Evolutionary conservation across 2,329 filamentous ascomycete species (phyloP).

Genomic region (Emydomyces testavorans): DNA sequence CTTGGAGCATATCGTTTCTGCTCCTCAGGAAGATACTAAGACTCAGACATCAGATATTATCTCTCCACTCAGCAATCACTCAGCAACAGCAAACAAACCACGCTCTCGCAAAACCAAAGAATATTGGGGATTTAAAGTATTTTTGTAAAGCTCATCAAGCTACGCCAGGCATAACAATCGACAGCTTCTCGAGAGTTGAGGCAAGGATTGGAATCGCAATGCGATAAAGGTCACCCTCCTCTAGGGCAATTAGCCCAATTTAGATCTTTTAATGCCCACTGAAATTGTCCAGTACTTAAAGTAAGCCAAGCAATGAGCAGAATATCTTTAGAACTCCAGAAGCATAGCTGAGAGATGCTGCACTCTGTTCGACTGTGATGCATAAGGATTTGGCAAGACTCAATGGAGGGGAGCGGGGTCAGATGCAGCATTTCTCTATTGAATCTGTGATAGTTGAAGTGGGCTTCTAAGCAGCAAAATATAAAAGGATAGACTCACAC

Average conservation of each 20-base stretch:
- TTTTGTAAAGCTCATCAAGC: not conserved
- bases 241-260: not conserved
- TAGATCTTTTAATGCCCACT: not conserved
- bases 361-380: too few species aligned
- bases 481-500: slow-evolving; percentile 3
- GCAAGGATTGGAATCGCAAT: not conserved
- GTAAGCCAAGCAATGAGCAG: not conserved
- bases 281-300: not conserved
- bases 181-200: not conserved
- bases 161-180: not conserved
- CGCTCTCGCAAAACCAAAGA: not conserved
- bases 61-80: not conserved
- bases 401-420: slow-evolving; percentile 6
- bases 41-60: not conserved
- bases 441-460: not conserved
- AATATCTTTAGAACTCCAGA: not conserved
- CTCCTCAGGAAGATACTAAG: slow-evolving; percentile 3
- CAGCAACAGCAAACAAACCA: not conserved
- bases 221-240: not conserved
- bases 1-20: slow-evolving; percentile 28
- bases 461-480: not conserved
- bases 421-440: not conserved
- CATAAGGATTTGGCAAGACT: not conserved
- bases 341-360: too few species aligned
- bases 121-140: not conserved